phyloP scores from a whole-genome alignment of 371 early-diverging fungal genomes.

The Cokeromyces recurvatus region DNA sequence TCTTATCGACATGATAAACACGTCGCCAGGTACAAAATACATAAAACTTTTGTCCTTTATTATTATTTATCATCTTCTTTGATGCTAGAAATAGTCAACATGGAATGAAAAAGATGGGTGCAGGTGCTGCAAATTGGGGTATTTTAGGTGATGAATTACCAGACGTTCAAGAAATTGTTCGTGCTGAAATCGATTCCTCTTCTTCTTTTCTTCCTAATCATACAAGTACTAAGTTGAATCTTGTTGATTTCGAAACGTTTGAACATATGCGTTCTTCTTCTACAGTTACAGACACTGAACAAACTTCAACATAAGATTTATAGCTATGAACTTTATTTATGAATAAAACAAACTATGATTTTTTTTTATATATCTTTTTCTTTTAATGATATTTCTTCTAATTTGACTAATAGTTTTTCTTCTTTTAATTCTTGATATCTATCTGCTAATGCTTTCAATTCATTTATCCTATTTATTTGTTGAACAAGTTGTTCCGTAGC shows the following conservation, averaged over 20 bases:
- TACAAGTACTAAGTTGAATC: slow-evolving; percentile 10
- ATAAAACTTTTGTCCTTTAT: neutral
- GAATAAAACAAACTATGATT: neutral
- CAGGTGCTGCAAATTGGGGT: slow-evolving; percentile 25
- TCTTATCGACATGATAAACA: slow-evolving; percentile 20
- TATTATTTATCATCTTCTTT: neutral
- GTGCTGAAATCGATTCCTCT: slow-evolving; percentile 5
- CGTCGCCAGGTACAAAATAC: slow-evolving; percentile 15
- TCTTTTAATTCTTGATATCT: slow-evolving; percentile 22
- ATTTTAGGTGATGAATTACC: slow-evolving; percentile 22
- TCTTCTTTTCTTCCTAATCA: neutral
- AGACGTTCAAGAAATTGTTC: slow-evolving; percentile 20
- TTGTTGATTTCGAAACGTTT: slow-evolving; percentile 21
- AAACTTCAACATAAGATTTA: slow-evolving; percentile 4
- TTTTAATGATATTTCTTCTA: slow-evolving; percentile 5
- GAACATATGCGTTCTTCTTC: slow-evolving; percentile 13
- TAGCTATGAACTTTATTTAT: neutral
- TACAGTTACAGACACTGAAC: slow-evolving; percentile 2
- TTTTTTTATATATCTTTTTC: neutral
- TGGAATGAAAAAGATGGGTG: slow-evolving; percentile 23
- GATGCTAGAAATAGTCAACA: slow-evolving; percentile 19
- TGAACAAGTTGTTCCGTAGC: slow-evolving; percentile 19
- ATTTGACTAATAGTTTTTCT: slow-evolving; percentile 16
- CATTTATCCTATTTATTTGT: slow-evolving; percentile 31
- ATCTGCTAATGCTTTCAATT: slow-evolving; percentile 26